phyloP scores from a whole-genome alignment of 2,329 filamentous ascomycete genomes.

The Eutypa lata region DNA sequence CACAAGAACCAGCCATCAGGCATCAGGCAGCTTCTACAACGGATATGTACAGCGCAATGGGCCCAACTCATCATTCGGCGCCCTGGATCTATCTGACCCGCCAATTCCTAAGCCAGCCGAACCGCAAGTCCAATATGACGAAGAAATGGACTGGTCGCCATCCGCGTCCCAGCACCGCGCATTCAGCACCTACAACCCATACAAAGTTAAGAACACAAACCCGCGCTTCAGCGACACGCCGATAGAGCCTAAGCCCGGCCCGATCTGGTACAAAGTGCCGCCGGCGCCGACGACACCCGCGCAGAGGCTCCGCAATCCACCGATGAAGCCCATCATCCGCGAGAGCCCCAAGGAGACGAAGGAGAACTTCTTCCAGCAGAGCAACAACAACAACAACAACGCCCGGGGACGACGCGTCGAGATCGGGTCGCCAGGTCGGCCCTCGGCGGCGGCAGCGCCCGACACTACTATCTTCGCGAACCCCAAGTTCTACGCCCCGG shows the following conservation, averaged over 20 bases:
- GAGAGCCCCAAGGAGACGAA: conserved; percentile 42
- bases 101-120: conserved; percentile 2
- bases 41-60: conserved; percentile 7
- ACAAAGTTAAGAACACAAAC: conserved; percentile 38
- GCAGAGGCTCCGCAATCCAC: conserved; percentile 59
- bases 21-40: neutral
- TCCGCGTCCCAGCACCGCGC: conserved; percentile 54
- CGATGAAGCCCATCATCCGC: conserved; percentile 51
- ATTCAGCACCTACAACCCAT: conserved; percentile 44
- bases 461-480: conserved; percentile 21
- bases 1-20: neutral
- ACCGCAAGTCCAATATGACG: conserved; percentile 36
- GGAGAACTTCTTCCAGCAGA: conserved; percentile 50
- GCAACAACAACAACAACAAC: conserved; percentile 45
- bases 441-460: neutral
- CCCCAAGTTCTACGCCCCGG: conserved; percentile 28
- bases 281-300: conserved; percentile 66
- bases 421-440: neutral
- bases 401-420: conserved; percentile 17
- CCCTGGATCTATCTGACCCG: conserved; percentile 17
- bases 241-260: conserved; percentile 40
- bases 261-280: conserved; percentile 70
- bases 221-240: conserved; percentile 45
- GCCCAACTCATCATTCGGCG: conserved; percentile 12
- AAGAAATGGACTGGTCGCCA: conserved; percentile 74